Conservation (phyloP, 2,329 filamentous ascomycete species). For the Diaporthe capsici region DNA sequence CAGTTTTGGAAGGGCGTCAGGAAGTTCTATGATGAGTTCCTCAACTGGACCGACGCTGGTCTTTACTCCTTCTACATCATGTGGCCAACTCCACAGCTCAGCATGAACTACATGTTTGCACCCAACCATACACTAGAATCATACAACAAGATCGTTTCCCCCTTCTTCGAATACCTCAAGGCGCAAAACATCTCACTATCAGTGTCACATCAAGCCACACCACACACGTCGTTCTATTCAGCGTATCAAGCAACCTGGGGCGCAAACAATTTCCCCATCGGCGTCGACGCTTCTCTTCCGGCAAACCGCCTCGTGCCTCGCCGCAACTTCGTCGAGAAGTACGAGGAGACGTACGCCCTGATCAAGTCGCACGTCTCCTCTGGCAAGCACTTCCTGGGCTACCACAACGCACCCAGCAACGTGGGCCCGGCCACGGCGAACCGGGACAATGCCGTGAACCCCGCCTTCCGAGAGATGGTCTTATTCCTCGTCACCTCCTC, state of each 20-base stretch:
- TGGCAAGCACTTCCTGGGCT: constrained; percentile 44
- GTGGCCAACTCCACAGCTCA: constrained; percentile 9
- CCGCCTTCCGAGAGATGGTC: constrained; percentile 61
- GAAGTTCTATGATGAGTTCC: constrained; percentile 56
- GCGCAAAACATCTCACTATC: constrained; percentile 9
- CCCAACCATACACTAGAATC: not conserved
- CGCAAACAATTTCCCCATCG: not conserved
- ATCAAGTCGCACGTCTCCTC: constrained; percentile 49
- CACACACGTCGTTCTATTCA: constrained; percentile 3
- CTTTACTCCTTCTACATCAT: constrained; percentile 12
- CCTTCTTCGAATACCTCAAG: constrained; percentile 10
- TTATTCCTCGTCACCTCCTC: constrained; percentile 54
- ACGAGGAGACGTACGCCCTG: constrained; percentile 44
- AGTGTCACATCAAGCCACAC: not conserved
- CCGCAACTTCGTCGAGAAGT: constrained; percentile 11
- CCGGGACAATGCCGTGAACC: constrained; percentile 54
- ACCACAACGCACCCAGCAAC: constrained; percentile 44
- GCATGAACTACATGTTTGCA: constrained; percentile 8
- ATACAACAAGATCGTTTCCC: not conserved
- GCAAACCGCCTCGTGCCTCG: constrained; percentile 28
- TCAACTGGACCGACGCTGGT: not conserved
- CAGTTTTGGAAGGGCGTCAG: constrained; percentile 46
- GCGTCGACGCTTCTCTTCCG: not conserved
- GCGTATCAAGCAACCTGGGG: constrained; percentile 21
- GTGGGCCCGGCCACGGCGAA: not conserved